Base-by-base conservation (phyloP, 2,329 filamentous ascomycete species). In the Cladorrhinum sp. region DNA sequence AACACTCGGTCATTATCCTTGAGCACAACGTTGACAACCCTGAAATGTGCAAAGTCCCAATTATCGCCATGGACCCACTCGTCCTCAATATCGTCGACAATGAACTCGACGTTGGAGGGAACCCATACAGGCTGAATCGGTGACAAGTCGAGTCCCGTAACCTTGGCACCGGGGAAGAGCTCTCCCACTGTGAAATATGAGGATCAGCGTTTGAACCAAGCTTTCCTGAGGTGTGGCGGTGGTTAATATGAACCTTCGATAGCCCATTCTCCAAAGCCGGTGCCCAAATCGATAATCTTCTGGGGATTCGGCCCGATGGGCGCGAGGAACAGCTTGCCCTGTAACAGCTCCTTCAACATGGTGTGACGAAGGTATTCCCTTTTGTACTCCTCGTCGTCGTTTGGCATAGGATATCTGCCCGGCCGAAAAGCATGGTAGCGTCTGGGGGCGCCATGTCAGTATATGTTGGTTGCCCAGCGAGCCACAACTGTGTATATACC, bases 11-110 rank as follows among this genome's bases (percentile, higher is more conserved):
- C 24, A 12, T 66, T 67, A 67, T 86, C 76, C 54, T 76, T 79
- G 52, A 87, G 77, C 1, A 79, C 77, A 70, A 79, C 79, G 14
- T 82, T 80, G 1, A 82, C 81, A 59, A 83, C 79, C 2, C 85
- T 77, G n/a, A 81, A 78, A 69, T 87, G 85, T 14, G 86, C 79
- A 62, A 83, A 85, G 67, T 88, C 84, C 62, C 83, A 86, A 59
- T 81, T 76, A 59, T 81, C 77, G 14, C 79, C 79, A 62, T 84
- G 79, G 9, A 83, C 70, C 84, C 84, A 87, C 3, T 79, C 76
- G 59, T 72, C 69, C 57, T 86, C 82, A 26, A 82, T 76, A 63
- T 86, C 84, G 61, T 86, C 84, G 10, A 86, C 76, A 68, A 83
- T 73, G 65, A 85, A 85, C 23, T 76, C 75, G 20, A 84, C 76